Base-by-base conservation (phyloP, 176 grass and related monocot species). In the Raddia guianensis region DNA sequence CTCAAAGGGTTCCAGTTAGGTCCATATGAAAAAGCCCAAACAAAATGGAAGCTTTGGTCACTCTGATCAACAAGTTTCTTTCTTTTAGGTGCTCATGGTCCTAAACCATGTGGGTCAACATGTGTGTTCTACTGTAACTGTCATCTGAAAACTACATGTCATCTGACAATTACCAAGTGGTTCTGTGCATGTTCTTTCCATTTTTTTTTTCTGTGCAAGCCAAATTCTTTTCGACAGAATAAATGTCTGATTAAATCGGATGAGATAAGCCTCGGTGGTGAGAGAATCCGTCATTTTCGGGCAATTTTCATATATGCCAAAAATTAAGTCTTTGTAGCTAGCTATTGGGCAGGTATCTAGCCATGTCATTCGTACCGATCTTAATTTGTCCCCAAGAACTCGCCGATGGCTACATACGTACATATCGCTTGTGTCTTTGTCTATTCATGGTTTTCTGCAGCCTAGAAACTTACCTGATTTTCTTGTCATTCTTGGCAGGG, bases 321-420 rank as follows among this genome's bases (percentile, higher is more conserved):
- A 69, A 76, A 68, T 57, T 76, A 58, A 49, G 87, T 35, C 5
- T 37, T 74, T 68, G 35, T 79, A 62, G 53, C 32, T 70, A 63
- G 1, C 43, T 60, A 14, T 19, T 70, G 63, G 66, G 72, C 77
- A 47, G 54, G 8, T 63, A 33, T 63, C 76, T 70, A 40, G 47
- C 76, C 48, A 72, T 60, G 47, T 72, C 77, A 87, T 68, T 49
- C 57, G 63, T 69, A 68, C 53, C 63, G 12, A 63, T 20, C 81
- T 43, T 37, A 74, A 75, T 50, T 64, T 83, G 68, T 93, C 73
- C 2, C 49, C 65, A 79, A 85, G 77, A 79, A 72, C 50, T 77
- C 32, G 62, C 86, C 74, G 82, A 66, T 53, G 44, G 74, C 6
- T 82, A 35, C 13, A 56, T 50, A n/a, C 65, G 65, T 52, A 51